Evolutionary conservation across 495 filamentous ascomycete species (phyloP), one percentile per base, ranked within the genome.

Genomic region (Venustampulla echinocandica): DNA sequence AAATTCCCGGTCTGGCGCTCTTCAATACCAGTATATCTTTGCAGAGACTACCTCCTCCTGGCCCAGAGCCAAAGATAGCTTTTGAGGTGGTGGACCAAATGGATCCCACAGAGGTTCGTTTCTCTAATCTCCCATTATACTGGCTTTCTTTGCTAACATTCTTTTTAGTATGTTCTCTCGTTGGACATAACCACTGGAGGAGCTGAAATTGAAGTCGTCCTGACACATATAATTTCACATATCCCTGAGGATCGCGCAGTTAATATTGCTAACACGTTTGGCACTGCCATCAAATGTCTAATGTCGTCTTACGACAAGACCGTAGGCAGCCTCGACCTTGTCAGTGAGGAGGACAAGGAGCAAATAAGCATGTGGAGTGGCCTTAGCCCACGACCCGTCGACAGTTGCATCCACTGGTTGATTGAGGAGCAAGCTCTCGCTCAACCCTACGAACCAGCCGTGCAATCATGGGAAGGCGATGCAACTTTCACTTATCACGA

Each of bases 201-300:
- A 76, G n/a, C 68, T 68, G 40, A 28, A 19, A 30, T 30, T 30
- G 27, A 30, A 13, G 7, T 30, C 13, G 27, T 30, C 13, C 6
- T 30, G 27, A 6, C 6, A 30, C 13, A 30, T 30, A 6, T 30
- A 6, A 13, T 7, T 7, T 30, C 27, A 30, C 27, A 30, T 13
- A 30, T 30, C 27, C 27, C 27, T 6, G 27, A 6, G 13, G 27
- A 30, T 6, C 27, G 27, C 13, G 27, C 27, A 13, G 13, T 30
- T 6, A 13, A 6, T 13, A 30, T 30, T 30, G 27, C 13, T 4
- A 35, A 14, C 33, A 35, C n/a, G 18, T 35, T 35, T 14, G 5
- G 6, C 13, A 35, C 33, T n/a, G 18, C 4, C 4, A 5, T 35
- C 27, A 30, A 35, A 4, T 4, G 33, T 15, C 6, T 35, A 10